Evolutionary conservation across 345 rosid species (phyloP), one percentile per base, ranked within the genome.

Genomic region (Draba incana): DNA sequence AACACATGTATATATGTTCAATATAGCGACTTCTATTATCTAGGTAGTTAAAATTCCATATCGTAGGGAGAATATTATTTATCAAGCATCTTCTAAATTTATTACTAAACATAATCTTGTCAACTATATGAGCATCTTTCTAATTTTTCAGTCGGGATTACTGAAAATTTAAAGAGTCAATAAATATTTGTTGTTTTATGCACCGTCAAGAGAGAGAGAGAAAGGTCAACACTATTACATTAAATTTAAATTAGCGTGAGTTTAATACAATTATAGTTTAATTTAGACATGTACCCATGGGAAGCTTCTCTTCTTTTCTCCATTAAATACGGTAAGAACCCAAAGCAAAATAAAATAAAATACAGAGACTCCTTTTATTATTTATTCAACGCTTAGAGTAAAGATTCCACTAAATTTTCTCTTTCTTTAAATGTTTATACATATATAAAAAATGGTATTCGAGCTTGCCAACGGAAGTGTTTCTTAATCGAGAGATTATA

Each of bases 261-360:
- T 62, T 33, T 62, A 71, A 13, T 45, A 68, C 4, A 25, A 61
- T 39, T 24, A 27, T 31, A 8, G 6, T 50, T 61, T 31, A 31
- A 44, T 44, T 70, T 62, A 71, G 57, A 71, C 69, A 71, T 71
- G 25, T 55, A 71, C 35, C 64, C 14, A 55, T 10, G 42, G 51
- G 75, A 71, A 71, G 76, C 76, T 71, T 71, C 76, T 56, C 70
- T 63, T 63, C 64, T 25, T 71, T 51, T n/a, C 14, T 20, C 16
- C 49, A 43, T 71, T 71, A 71, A 71, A 71, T 55, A 71, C 70
- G 43, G 12, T 59, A 1, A 27, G 5, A n/a, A 27, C n/a, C 10
- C 6, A 31, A 33, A 50, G 3, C 20, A 24, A 6, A 5, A 11
- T 28, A 28, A 12, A 12, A 55, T 11, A 57, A 5, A 68, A 15